Percentiles rank a stretch among this genome's conserved stretches.
Conservation (phyloP, 305 asterid species). For the Ilex paraguariensis region DNA sequence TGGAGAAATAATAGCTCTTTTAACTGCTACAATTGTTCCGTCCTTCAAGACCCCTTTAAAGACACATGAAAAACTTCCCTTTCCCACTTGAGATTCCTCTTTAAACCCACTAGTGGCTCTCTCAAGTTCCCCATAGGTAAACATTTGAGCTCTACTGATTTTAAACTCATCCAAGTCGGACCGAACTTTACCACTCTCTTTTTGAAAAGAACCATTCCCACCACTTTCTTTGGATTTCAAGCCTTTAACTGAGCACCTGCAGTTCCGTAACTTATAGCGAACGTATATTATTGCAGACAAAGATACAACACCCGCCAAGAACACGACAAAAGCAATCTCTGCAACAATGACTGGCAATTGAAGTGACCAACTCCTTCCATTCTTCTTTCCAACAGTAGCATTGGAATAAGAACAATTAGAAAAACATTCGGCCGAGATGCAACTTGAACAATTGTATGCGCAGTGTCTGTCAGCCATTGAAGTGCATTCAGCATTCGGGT, state of each 20-base stretch:
- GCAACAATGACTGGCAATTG: slow-evolving; percentile 63
- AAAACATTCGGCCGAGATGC: slow-evolving; percentile 50
- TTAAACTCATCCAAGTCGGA: slow-evolving; percentile 62
- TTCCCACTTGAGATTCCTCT: slow-evolving; percentile 64
- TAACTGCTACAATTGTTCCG: slow-evolving; percentile 66
- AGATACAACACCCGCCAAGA: slow-evolving; percentile 51
- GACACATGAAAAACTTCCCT: slow-evolving; percentile 76
- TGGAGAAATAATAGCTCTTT: slow-evolving; percentile 54
- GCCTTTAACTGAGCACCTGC: slow-evolving; percentile 44
- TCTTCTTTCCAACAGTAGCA: slow-evolving; percentile 20
- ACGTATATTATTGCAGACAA: slow-evolving; percentile 49
- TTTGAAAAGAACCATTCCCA: slow-evolving; percentile 27
- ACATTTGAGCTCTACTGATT: slow-evolving; percentile 68
- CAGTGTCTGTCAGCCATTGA: slow-evolving; percentile 48
- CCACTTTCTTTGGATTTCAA: slow-evolving; percentile 21
- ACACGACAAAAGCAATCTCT: slow-evolving; percentile 60
- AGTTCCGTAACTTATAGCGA: slow-evolving; percentile 58
- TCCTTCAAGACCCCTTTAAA: slow-evolving; percentile 68
- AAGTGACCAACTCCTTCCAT: slow-evolving; percentile 46
- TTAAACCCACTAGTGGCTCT: slow-evolving; percentile 59
- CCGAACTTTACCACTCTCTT: slow-evolving; percentile 44
- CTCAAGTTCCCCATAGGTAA: slow-evolving; percentile 59
- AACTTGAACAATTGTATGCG: slow-evolving; percentile 54
- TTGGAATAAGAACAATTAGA: slow-evolving; percentile 37
- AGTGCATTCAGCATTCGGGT: slow-evolving; percentile 40